Evolutionary conservation across 768 basidiomycete species (phyloP).

Genomic region (Rhizopogon sp.): DNA sequence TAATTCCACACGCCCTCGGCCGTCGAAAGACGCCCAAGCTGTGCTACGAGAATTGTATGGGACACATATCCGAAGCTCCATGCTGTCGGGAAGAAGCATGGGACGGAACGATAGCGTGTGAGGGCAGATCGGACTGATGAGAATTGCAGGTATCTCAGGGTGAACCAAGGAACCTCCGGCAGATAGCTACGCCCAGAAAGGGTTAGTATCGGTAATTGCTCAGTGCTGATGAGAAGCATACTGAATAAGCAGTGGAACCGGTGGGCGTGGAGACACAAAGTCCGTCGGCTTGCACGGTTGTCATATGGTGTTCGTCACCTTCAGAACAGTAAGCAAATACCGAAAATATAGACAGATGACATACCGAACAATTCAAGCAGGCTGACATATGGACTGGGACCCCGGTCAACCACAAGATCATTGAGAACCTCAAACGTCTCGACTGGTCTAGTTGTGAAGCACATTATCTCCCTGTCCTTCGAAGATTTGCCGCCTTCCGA

Average conservation of each 20-base stretch:
- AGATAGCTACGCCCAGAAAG: slow-evolving; percentile 51
- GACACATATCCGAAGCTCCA: slow-evolving; percentile 98
- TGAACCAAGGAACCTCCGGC: slow-evolving; percentile 97
- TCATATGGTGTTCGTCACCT: slow-evolving; percentile 99
- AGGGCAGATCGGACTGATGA: slow-evolving; percentile 97
- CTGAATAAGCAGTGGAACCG: slow-evolving; percentile 97
- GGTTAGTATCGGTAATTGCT: slow-evolving; percentile 1
- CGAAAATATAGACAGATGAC: slow-evolving; percentile 21
- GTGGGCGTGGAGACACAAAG: slow-evolving; percentile 94
- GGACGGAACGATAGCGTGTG: slow-evolving; percentile 98
- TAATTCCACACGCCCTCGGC: slow-evolving; percentile 91
- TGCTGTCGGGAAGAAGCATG: slow-evolving; percentile 96
- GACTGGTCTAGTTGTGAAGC: slow-evolving; percentile 89
- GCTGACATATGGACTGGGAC: slow-evolving; percentile 97
- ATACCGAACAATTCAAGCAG: slow-evolving; percentile 92
- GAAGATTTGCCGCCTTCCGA: slow-evolving; percentile 40
- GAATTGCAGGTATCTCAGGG: slow-evolving; percentile 93
- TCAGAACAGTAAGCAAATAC: slow-evolving; percentile 1
- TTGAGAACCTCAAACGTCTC: slow-evolving; percentile 97
- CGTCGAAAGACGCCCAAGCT: slow-evolving; percentile 99
- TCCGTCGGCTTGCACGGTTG: slow-evolving; percentile 98
- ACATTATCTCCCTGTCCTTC: slow-evolving; percentile 97
- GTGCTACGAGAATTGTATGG: slow-evolving; percentile 98
- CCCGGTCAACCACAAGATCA: slow-evolving; percentile 96
- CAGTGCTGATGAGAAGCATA: slow-evolving; percentile 30